These are phyloP conservation scores for Solanum verrucosum DNA, from an alignment of 257 asterid species.

Conservation along the genomic window DNA sequence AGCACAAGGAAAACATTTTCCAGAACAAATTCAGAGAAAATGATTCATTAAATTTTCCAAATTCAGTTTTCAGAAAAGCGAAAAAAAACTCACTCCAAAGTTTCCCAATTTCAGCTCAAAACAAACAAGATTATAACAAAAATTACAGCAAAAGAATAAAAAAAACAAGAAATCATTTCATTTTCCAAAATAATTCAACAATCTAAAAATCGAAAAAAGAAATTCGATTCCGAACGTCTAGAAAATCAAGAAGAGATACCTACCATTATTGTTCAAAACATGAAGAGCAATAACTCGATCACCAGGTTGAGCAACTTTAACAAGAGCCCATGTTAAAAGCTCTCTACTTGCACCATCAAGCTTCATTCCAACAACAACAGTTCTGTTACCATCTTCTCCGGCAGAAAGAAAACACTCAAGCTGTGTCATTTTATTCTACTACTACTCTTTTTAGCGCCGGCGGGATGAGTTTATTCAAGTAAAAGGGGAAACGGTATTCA, in stretches of 20 bases:
- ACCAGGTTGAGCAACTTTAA: conserved; percentile 85
- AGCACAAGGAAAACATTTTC: neutral
- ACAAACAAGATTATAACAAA: neutral
- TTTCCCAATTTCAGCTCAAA: neutral
- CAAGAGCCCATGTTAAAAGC: conserved; percentile 93
- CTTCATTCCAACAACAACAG: conserved; percentile 86
- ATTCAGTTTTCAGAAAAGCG: neutral
- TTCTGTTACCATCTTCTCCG: neutral
- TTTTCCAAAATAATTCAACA: neutral
- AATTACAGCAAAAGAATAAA: neutral
- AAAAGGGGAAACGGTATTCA: neutral
- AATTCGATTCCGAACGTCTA: neutral
- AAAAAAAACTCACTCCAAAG: neutral
- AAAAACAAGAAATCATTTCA: neutral
- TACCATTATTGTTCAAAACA: conserved; percentile 69
- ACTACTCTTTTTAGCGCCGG: neutral
- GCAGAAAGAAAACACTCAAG: neutral
- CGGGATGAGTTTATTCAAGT: neutral
- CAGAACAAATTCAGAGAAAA: neutral
- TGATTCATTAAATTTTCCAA: neutral
- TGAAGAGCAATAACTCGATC: conserved; percentile 91
- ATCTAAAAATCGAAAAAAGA: neutral
- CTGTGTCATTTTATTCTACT: neutral
- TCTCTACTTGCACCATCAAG: conserved; percentile 67
- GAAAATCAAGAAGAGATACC: neutral